A percentile compares a stretch with the other conserved stretches of the same genome.
Conservation (phyloP, 768 basidiomycete species). For the Tulasnella sp. region DNA sequence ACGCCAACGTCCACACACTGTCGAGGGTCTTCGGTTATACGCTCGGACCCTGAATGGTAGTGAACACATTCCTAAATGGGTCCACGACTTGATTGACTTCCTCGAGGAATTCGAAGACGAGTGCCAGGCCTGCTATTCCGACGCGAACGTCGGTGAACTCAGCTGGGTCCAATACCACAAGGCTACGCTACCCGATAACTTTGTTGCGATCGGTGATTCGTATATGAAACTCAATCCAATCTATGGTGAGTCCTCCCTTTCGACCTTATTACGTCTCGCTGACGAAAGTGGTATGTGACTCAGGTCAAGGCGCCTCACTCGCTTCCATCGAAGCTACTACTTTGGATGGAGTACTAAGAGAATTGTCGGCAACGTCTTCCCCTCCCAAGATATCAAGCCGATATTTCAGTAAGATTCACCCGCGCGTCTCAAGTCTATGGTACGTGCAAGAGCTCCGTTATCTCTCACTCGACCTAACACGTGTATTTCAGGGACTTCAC, state of each 20-base stretch:
- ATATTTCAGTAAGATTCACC: neutral
- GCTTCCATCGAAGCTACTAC: neutral
- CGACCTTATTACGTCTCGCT: neutral
- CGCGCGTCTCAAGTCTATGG: neutral
- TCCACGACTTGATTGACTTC: slow-evolving; percentile 24
- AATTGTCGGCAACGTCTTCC: neutral
- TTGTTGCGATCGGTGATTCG: slow-evolving; percentile 29
- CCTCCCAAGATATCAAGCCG: neutral
- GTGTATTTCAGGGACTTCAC: neutral
- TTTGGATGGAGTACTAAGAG: neutral
- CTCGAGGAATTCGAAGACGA: slow-evolving; percentile 24
- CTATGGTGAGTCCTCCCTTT: slow-evolving; percentile 5
- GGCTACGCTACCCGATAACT: slow-evolving; percentile 26
- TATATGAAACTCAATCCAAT: slow-evolving; percentile 25
- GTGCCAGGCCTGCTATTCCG: neutral
- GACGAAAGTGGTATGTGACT: neutral
- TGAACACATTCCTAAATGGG: slow-evolving; percentile 17
- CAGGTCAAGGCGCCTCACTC: slow-evolving; percentile 1
- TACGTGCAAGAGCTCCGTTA: neutral
- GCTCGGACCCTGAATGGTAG: neutral
- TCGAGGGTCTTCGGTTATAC: neutral
- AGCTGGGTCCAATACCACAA: slow-evolving; percentile 25
- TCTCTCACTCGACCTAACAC: neutral
- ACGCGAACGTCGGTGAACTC: slow-evolving; percentile 20
- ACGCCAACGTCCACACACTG: neutral